Evolutionary conservation across 345 rosid species (phyloP), one percentile per base, ranked within the genome.

Genomic region (Hypericum perforatum): DNA sequence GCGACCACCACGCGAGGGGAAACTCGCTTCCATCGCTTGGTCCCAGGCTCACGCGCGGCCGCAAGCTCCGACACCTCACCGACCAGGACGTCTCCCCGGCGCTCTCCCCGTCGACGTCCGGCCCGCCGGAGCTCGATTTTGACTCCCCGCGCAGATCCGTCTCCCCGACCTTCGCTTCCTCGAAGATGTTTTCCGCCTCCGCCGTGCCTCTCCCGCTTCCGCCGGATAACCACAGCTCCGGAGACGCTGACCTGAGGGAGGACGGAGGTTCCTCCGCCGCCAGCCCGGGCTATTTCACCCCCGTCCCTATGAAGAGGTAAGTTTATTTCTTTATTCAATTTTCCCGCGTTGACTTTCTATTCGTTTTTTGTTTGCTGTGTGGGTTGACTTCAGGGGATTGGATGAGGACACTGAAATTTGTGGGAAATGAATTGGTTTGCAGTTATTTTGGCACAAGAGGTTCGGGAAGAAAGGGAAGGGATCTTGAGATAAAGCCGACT

Each of bases 181-280:
- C 32, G 32, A 22, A 4, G 32, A 22, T 22, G 32, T 22, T 22
- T 4, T 22, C 32, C 32, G 32, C 32, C 32, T 22, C 32, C 32
- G 32, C 32, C 32, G 32, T 85, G 45, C 94, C 94, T 7, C 59
- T 84, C 40, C 94, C 94, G 48, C 44, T 76, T 13, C 81, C 77
- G 11, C 44, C 45, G 45, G 37, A 37, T 60, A 13, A 13, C 52
- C 52, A 10, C 52, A 8, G 32, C 52, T 5, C 16, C 36, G 65
- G 74, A 14, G 64, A 69, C 29, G 75, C 68, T 6, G 80, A 74
- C 12, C 56, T 50, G 38, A 67, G 75, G 49, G 59, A 22, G 32
- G 32, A 22, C 32, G 32, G 32, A 22, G 32, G 32, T 62, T 43
- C 76, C 62, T 9, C 70, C 75, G 44, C 66, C 70, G 6, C 32